Evolutionary conservation across 1,139 yeast species (phyloP).

Genomic region (Debaryomycetaceae sp.): DNA sequence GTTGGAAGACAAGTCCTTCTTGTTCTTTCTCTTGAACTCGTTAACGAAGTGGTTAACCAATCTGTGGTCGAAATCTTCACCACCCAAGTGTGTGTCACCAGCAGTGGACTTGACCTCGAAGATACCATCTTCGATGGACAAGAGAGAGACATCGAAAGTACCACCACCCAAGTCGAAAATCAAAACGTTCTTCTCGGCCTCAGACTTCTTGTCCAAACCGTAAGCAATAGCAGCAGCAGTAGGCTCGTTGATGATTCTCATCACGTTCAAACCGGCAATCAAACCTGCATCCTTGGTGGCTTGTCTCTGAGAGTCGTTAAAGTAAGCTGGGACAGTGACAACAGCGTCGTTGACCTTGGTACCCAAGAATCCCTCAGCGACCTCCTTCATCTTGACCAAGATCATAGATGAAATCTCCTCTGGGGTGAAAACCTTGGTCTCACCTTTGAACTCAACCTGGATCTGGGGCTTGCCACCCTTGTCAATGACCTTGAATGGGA

Average conservation of each 20-base stretch:
- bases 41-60: slow-evolving; percentile 34
- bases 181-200: slow-evolving; percentile 73
- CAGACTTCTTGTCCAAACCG: slow-evolving; percentile 83
- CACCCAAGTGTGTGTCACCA: slow-evolving; percentile 90
- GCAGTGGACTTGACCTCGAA: slow-evolving; percentile 86
- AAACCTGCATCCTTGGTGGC: slow-evolving; percentile 99
- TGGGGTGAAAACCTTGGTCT: slow-evolving; percentile 59
- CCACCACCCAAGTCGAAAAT: slow-evolving; percentile 90
- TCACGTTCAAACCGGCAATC: slow-evolving; percentile 91
- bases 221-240: slow-evolving; percentile 98
- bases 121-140: slow-evolving; percentile 84
- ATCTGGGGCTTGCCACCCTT: slow-evolving; percentile 59
- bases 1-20: slow-evolving; percentile 34
- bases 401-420: slow-evolving; percentile 71
- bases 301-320: slow-evolving; percentile 97
- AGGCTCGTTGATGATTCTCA: slow-evolving; percentile 98
- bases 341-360: slow-evolving; percentile 63
- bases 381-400: slow-evolving; percentile 61
- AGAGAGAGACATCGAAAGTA: slow-evolving; percentile 81
- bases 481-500: slow-evolving; percentile 59
- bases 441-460: slow-evolving; percentile 64
- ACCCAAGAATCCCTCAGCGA: slow-evolving; percentile 66
- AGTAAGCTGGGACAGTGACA: slow-evolving; percentile 93
- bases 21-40: slow-evolving; percentile 39
- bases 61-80: slow-evolving; percentile 55